These are phyloP conservation scores for Lentinus brumalis DNA, from an alignment of 768 basidiomycete species.

Conservation along the genomic window DNA sequence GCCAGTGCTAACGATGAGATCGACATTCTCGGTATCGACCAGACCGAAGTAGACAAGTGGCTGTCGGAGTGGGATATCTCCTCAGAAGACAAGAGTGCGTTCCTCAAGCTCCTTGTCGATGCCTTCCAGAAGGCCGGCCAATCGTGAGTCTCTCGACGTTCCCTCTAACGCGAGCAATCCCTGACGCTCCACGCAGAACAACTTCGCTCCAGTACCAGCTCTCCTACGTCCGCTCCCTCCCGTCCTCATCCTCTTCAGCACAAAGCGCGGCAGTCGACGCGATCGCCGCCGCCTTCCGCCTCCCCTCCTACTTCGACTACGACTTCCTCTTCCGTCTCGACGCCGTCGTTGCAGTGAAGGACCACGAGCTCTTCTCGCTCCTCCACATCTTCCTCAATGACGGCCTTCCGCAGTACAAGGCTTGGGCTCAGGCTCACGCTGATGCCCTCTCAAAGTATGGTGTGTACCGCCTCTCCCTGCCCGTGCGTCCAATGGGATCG, in stretches of 20 bases:
- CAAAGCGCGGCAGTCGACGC: conserved; percentile 57
- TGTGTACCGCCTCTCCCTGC: conserved; percentile 25
- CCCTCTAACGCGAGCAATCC: neutral
- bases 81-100: conserved; percentile 60
- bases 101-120: conserved; percentile 65
- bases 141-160: conserved; percentile 48
- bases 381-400: conserved; percentile 72
- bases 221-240: conserved; percentile 61
- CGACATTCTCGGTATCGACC: conserved; percentile 59
- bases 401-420: conserved; percentile 60
- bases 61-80: conserved; percentile 73
- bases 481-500: neutral
- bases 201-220: conserved; percentile 67
- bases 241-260: conserved; percentile 56
- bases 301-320: conserved; percentile 76
- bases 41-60: conserved; percentile 72
- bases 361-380: conserved; percentile 73
- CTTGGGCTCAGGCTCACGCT: conserved; percentile 59
- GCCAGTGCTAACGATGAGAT: conserved; percentile 65
- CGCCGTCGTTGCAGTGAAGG: conserved; percentile 62
- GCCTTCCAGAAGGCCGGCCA: conserved; percentile 59
- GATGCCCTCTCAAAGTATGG: conserved; percentile 57
- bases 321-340: conserved; percentile 80
- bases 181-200: conserved; percentile 40
- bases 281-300: conserved; percentile 64